A percentile compares a stretch with the other conserved stretches of the same genome.
These are phyloP conservation scores for Pleurostoma richardsiae DNA, from an alignment of 2,329 filamentous ascomycete species.

Conservation along the genomic window DNA sequence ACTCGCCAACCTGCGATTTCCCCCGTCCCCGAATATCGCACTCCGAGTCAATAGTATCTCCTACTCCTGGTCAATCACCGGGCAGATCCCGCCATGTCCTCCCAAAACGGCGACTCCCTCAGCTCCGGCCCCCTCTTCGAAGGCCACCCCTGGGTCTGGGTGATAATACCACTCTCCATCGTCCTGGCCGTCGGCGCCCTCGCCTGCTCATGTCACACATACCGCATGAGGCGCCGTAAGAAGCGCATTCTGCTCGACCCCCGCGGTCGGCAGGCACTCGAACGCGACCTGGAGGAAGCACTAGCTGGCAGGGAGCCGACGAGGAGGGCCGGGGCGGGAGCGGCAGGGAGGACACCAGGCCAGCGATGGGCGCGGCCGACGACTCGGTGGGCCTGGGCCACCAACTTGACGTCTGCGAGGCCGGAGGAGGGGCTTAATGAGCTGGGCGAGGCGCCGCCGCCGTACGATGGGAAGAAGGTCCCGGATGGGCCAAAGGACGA, in stretches of 20 bases:
- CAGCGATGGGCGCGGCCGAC: background rate
- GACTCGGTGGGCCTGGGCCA: conserved; percentile 2
- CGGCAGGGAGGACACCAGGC: background rate
- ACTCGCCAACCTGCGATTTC: no score
- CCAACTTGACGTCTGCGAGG: background rate
- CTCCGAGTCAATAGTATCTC: no score
- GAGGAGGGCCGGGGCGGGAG: background rate
- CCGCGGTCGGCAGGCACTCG: background rate
- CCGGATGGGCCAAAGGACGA: background rate
- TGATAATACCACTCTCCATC: conserved; percentile 7
- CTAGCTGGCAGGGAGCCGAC: background rate
- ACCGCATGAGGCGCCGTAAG: background rate
- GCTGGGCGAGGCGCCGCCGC: conserved; percentile 18
- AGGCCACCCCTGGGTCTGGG: conserved; percentile 3
- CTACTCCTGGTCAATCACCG: background rate
- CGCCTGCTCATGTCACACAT: background rate
- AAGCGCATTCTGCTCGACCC: background rate
- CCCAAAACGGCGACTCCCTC: background rate
- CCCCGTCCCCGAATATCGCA: no score
- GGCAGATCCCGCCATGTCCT: background rate
- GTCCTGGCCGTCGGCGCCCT: background rate
- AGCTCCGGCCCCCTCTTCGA: background rate
- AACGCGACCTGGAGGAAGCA: background rate
- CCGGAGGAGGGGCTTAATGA: conserved; percentile 16
- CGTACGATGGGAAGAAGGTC: conserved; percentile 9